Evolutionary conservation across 768 basidiomycete species (phyloP).

Genomic region (Xerocomus spinulosus): DNA sequence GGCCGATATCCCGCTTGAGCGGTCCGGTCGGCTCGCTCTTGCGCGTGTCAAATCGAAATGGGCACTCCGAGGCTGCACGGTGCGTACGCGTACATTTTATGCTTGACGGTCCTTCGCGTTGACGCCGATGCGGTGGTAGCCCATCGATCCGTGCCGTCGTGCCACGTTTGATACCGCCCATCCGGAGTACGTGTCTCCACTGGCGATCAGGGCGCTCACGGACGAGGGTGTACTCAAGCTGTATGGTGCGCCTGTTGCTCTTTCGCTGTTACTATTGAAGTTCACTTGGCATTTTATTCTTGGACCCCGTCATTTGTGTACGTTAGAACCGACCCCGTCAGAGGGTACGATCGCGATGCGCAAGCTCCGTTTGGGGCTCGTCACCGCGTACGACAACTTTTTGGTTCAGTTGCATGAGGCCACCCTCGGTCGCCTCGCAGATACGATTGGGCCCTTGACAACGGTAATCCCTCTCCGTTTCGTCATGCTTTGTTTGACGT

Average conservation of each 20-base stretch:
- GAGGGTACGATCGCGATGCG: constrained; percentile 19
- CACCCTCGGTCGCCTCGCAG: constrained; percentile 24
- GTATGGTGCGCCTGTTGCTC: constrained; percentile 14
- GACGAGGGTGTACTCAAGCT: constrained; percentile 26
- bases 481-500: background rate
- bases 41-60: constrained; percentile 17
- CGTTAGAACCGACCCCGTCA: constrained; percentile 28
- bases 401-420: constrained; percentile 15
- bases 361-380: constrained; percentile 17
- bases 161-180: constrained; percentile 18
- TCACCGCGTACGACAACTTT: constrained; percentile 20
- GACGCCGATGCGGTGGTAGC: background rate
- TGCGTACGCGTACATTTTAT: too few relatives aligned
- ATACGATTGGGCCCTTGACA: constrained; percentile 16
- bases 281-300: too few relatives aligned
- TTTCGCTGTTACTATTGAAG: too few relatives aligned
- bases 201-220: constrained; percentile 25
- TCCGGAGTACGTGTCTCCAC: constrained; percentile 24
- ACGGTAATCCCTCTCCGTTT: constrained; percentile 5
- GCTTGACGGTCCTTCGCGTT: too few relatives aligned
- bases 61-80: constrained; percentile 23
- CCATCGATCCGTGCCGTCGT: constrained; percentile 22
- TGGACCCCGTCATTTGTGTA: background rate
- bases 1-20: constrained; percentile 25
- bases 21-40: constrained; percentile 17